Conservation (phyloP, 176 grass and related monocot species). For the bread wheat (Triticum aestivum) region IWGSC_CS_RefSeq_v2.1 NC_057794.1:454521753-454522252, state of each 20-base stretch:
- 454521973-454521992: slow-evolving; percentile 40
- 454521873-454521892: not conserved
- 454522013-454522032: not conserved
- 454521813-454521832: not conserved
- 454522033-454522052: slow-evolving; percentile 1
- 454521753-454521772: slow-evolving; percentile 34
- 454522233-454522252: not conserved
- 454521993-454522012: not conserved
- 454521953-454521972: not conserved
- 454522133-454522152: slow-evolving; percentile 50
- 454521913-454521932: not conserved
- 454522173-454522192: slow-evolving; percentile 33
- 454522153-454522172: slow-evolving; percentile 38
- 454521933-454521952: not conserved
- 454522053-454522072: not conserved
- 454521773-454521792: not conserved
- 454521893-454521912: slow-evolving; percentile 38
- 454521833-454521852: not conserved
- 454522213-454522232: slow-evolving; percentile 12
- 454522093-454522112: slow-evolving; percentile 36
- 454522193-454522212: slow-evolving; percentile 59
- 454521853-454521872: not conserved
- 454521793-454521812: slow-evolving; percentile 42
- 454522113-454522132: slow-evolving; percentile 35
- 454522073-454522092: not conserved